Conservation (phyloP, 768 basidiomycete species). For the Candolleomyces eurysporus region DNA sequence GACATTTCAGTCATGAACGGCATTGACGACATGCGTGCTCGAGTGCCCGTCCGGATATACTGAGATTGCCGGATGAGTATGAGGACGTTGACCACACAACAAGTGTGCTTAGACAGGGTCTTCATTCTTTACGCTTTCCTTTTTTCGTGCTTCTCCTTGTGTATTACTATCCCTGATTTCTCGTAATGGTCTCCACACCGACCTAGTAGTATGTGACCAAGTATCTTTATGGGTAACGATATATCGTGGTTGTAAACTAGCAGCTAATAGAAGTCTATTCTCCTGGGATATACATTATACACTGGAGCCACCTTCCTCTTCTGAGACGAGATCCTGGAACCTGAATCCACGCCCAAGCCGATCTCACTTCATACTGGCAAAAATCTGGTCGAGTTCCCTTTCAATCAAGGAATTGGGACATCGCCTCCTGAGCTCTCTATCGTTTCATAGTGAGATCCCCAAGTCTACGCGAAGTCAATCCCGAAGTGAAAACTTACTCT, state of each 20-base stretch:
- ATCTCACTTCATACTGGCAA: slow-evolving; percentile 62
- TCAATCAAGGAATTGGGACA: slow-evolving; percentile 81
- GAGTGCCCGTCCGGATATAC: slow-evolving; percentile 56
- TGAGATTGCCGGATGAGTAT: neutral
- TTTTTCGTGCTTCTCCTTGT: neutral
- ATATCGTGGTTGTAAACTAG: neutral
- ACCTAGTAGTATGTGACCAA: neutral
- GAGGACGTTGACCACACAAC: neutral
- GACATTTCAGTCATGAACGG: slow-evolving; percentile 67
- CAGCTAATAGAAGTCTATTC: neutral
- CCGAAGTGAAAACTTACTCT: slow-evolving; percentile 60
- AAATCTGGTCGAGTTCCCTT: slow-evolving; percentile 71
- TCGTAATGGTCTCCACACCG: neutral
- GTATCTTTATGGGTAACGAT: neutral
- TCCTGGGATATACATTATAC: neutral
- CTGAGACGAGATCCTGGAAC: too few relatives aligned
- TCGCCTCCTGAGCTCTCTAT: slow-evolving; percentile 66
- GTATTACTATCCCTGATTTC: neutral
- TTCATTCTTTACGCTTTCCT: neutral
- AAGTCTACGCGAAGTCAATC: slow-evolving; percentile 2
- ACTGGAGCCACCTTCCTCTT: too few relatives aligned
- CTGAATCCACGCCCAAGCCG: neutral
- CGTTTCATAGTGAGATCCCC: neutral
- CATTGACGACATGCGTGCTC: slow-evolving; percentile 59
- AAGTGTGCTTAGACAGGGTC: neutral